phyloP scores from a whole-genome alignment of 305 asterid species.

The Fraxinus albicans region DNA sequence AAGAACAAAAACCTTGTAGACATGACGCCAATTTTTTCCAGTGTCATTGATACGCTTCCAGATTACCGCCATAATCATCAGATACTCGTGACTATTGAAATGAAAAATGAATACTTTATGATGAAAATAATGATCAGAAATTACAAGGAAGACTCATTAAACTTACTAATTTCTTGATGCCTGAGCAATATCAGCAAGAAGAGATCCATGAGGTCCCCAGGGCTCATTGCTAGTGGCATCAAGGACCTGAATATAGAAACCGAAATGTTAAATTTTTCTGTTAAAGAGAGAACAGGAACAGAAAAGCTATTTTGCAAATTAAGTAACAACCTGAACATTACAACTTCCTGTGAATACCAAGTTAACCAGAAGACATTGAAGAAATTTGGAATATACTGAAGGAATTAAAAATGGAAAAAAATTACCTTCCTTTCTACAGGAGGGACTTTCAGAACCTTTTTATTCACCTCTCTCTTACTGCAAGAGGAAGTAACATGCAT shows the following conservation, averaged over 20 bases:
- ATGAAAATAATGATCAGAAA: not conserved
- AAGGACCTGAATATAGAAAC: slow-evolving; percentile 58
- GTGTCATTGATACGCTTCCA: slow-evolving; percentile 98
- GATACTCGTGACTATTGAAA: slow-evolving; percentile 78
- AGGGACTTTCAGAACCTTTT: slow-evolving; percentile 95
- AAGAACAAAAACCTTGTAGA: slow-evolving; percentile 67
- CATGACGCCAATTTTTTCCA: slow-evolving; percentile 92
- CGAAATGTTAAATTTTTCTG: slow-evolving; percentile 9
- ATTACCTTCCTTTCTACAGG: slow-evolving; percentile 83
- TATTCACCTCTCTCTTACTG: slow-evolving; percentile 98
- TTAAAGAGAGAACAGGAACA: not conserved
- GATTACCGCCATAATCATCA: slow-evolving; percentile 82
- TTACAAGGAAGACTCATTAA: slow-evolving; percentile 11
- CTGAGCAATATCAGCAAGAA: slow-evolving; percentile 92
- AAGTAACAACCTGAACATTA: not conserved
- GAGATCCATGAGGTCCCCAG: slow-evolving; percentile 98
- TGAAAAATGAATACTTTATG: slow-evolving; percentile 25
- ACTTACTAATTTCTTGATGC: slow-evolving; percentile 84
- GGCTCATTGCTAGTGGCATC: slow-evolving; percentile 98
- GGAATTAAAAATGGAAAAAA: slow-evolving; percentile 5
- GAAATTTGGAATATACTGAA: not conserved
- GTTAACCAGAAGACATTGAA: not conserved
- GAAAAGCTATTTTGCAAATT: slow-evolving; percentile 1
- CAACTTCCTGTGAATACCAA: not conserved
- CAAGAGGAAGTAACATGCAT: slow-evolving; percentile 36